Evolutionary conservation across 2,329 filamentous ascomycete species (phyloP), one percentile per base, ranked within the genome.

Genomic region (Sporothrix humicola): DNA sequence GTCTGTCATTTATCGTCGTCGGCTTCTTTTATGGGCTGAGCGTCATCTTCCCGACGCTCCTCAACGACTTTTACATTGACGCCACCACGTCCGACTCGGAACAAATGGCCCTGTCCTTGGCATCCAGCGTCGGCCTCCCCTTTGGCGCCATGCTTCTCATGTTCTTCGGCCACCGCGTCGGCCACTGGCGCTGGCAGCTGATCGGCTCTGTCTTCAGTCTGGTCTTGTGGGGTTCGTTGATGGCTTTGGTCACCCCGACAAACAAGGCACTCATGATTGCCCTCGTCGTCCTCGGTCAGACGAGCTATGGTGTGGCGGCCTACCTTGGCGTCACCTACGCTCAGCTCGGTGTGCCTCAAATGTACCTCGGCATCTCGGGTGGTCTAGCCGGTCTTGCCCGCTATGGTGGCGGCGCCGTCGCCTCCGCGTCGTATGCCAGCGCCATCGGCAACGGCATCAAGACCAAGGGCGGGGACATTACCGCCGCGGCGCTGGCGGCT

Each of bases 171-270:
- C 80, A 80, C 69, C 80, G 77, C 71, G 82, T 86, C 50, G 79
- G 81, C 3, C 79, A 83, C 72, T 86, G 84, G 83, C 81, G 84
- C n/a, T 85, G 83, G 84, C 83, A 84, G 44, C 76, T 86, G 17
- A 83, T 81, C 0, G 83, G 78, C 0, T 82, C 82, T 0, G 80
- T 83, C 5, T 81, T 81, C 61, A 75, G 84, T 17, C 86, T 86
- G 82, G 82, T 84, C 2, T 73, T 86, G 3, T 86, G 84, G 71
- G 85, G 84, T 0, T 81, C 81, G 0, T 76, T 86, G 17, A 77
- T 86, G 20, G 84, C 81, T 0, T 76, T 85, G 4, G 83, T 80
- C 0, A 84, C 79, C 1, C 84, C 85, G 0, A 75, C 80, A 37
- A 81, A 83, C 59, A 84, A 84, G 76, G 83, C 81, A 2, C 80